Evolutionary conservation across 257 asterid genomes (phyloP), one percentile per base, ranked within the genome.

Genomic region (Ilex asprella): DNA sequence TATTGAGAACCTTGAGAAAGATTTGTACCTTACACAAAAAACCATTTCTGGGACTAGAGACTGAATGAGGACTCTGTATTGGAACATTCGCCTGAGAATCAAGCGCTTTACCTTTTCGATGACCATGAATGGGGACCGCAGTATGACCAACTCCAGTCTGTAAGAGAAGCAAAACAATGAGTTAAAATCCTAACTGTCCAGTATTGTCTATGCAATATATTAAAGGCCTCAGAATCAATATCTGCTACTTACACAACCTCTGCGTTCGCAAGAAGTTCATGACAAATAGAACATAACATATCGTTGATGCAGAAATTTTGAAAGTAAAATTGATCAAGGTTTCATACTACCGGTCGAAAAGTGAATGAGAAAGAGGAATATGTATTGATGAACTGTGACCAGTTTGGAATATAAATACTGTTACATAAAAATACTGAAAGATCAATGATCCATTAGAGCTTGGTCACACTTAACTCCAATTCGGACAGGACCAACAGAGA

Each of bases 11-110:
- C 41, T 35, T 35, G 8, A 35, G 8, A 35, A 5, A 7, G 41
- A 35, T 35, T 35, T 35, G 41, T 61, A 79, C 89, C 86, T 80
- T 69, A 51, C 61, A 67, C 59, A 32, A 69, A 57, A 67, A 39
- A n/a, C 78, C 81, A 61, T 78, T 67, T 65, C 69, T 79, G 60
- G 73, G 81, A 63, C 81, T 75, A 53, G 79, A 75, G 49, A 72
- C 79, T 6, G 79, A 76, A 61, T 51, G 76, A 35, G 81, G 89
- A 69, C 81, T 78, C 57, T 73, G 76, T 44, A 55, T 69, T 43
- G 67, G 47, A 62, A 75, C 78, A 50, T 74, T 71, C 7, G 66
- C 58, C 6, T 70, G 70, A 51, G 75, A 66, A 55, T 51, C 73
- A 62, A 52, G 73, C 41, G 46, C 52, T 67, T 67, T 70, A 51